Base-by-base conservation (phyloP, 2,329 filamentous ascomycete genomes). In the Aspergillus sp. region DNA sequence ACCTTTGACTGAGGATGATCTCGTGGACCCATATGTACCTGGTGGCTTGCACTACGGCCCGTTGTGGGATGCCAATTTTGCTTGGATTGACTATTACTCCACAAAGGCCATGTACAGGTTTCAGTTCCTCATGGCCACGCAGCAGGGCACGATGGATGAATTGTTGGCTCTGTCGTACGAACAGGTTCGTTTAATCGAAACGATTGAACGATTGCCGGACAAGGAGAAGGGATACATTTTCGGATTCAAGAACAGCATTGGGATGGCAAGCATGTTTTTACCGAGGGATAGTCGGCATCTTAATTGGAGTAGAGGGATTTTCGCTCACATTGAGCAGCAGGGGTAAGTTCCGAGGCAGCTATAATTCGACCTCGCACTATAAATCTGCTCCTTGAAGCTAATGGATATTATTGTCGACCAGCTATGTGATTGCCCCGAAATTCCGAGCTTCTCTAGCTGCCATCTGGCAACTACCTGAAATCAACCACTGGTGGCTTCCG, bases 401-500 rank as follows among this genome's bases (percentile, higher is more conserved):
- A 51, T 15, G 20, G 33, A 30, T 40, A n/a, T 13, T 15, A 17
- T 20, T 11, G 13, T 37, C 12, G 17, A 13, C 11, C 61, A 97
- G 93, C 40, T 96, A 96, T 71, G 89, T 96, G 22, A 93, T 91
- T 65, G 89, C 93, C 1, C 79, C 85, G 30, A 84, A 85, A 12
- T 87, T 93, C 66, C 88, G 93, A 57, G 80, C 78, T 33, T 87
- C 88, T 63, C 89, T 98, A 83, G 86, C 89, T 33, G 83, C 89
- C 47, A 73, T 91, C 22, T 96, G 95, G 81, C 80, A 83, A 59
- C 84, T 90, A 44, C 82, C 85, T 13, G 86, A 87, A 19, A 86
- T 92, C 53, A 84, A 85, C 45, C 82, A 88, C 57, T 97, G 92
- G 91, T 99, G 95, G 95, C 83, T 97, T 3, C 90, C 92, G 2